Evolutionary conservation across 768 basidiomycete genomes (phyloP).

Genomic region (Termitomyces sp.): DNA sequence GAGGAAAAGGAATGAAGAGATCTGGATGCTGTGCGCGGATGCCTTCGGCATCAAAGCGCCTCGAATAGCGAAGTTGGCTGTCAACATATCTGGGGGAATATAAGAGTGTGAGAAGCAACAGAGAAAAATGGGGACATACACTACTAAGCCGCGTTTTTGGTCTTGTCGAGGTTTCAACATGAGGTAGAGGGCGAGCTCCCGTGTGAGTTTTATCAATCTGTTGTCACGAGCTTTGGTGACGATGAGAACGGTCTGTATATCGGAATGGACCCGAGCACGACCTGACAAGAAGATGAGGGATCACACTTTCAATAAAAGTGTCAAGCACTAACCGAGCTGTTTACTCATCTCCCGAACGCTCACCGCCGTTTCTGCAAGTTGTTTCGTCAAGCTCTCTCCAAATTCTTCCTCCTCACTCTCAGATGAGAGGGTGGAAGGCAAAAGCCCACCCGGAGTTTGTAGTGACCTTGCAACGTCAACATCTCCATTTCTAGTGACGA

Average conservation of each 20-base stretch:
- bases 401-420: conserved; percentile 56
- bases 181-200: conserved; percentile 90
- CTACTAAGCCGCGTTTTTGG: conserved; percentile 74
- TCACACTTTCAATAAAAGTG: background rate
- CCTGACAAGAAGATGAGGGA: conserved; percentile 43
- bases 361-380: conserved; percentile 94
- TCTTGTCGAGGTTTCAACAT: conserved; percentile 81
- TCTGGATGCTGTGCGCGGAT: conserved; percentile 85
- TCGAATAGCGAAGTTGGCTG: conserved; percentile 81
- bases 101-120: conserved; percentile 4
- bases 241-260: conserved; percentile 91
- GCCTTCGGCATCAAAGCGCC: conserved; percentile 91
- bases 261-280: conserved; percentile 85
- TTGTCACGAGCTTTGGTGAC: conserved; percentile 99
- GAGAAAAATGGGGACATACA: conserved; percentile 44
- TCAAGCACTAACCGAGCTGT: conserved; percentile 71
- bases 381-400: conserved; percentile 78
- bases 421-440: conserved; percentile 18
- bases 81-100: conserved; percentile 78
- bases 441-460: conserved; percentile 24
- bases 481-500: conserved; percentile 28
- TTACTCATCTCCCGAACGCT: conserved; percentile 99
- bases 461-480: conserved; percentile 52
- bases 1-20: conserved; percentile 76
- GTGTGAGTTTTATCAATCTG: conserved; percentile 89